Base-by-base conservation (phyloP, 306 rosid species). In the Prunus fruticosa region DNA sequence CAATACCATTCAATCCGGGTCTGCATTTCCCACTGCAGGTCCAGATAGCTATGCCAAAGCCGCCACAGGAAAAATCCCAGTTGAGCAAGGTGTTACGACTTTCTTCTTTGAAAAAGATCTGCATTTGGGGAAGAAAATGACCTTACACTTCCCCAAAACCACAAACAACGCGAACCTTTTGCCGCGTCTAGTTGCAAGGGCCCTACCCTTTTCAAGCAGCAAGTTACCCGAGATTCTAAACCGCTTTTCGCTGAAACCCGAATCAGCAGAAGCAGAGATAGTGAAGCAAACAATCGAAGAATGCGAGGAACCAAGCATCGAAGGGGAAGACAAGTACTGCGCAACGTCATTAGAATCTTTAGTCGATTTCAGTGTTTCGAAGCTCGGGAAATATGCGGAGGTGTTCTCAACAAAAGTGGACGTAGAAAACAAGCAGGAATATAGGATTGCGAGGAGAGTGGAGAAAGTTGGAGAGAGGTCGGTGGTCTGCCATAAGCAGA, bases 401-500 rank as follows among this genome's bases (percentile, higher is more conserved):
- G 70, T 80, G 1, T 60, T 47, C 15, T 43, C 86, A 10, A 77
- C 82, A 1, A 74, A 56, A 51, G 68, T 71, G 23, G 76, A 65
- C 6, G 64, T 70, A 50, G 79, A 57, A 28, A 67, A 32, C 3
- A 72, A 75, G 15, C 56, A 57, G 45, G 71, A 71, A 1, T 78
- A 56, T 5, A 45, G 30, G 3, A 68, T 74, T 34, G 64, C 11
- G 15, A 3, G 60, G 20, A 79, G 78, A n/a, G 79, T 77, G 49
- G 18, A 47, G 27, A 80, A 68, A 64, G 22, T 52, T 3, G 83
- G 83, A 12, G 77, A 82, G 30, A 82, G 5, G 16, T 72, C 76
- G 8, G 77, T 86, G 43, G 81, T 57, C 32, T 86, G 87, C 47
- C 89, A 86, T 15, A 86, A 75, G 45, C 56, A 69, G 66, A 80